Conservation (phyloP, 768 basidiomycete genomes). For the Thelephora ganbajun region DNA sequence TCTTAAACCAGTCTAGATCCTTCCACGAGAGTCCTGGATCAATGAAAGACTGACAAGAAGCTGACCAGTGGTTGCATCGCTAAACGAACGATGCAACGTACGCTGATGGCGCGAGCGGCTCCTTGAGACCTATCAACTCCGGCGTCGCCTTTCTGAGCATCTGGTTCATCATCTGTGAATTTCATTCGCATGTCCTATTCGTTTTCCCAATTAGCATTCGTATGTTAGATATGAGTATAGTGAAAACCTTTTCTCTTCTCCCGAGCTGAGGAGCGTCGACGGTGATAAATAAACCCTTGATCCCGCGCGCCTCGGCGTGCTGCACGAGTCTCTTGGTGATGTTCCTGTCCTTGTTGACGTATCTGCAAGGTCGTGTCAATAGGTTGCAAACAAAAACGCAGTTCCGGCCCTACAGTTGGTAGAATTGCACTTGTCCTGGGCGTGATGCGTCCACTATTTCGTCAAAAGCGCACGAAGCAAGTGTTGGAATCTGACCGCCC, state of each 20-base stretch:
- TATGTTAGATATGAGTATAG: neutral
- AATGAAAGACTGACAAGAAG: slow-evolving; percentile 65
- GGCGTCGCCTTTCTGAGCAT: slow-evolving; percentile 31
- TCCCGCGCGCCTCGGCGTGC: slow-evolving; percentile 80
- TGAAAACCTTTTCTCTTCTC: slow-evolving; percentile 40
- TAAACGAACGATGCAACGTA: slow-evolving; percentile 14
- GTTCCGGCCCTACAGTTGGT: slow-evolving; percentile 52
- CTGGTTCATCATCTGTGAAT: slow-evolving; percentile 70
- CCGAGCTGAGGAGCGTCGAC: slow-evolving; percentile 97
- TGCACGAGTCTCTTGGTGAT: slow-evolving; percentile 79
- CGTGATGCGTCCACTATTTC: slow-evolving; percentile 82
- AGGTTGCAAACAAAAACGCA: neutral
- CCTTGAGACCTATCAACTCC: slow-evolving; percentile 76
- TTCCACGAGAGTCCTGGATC: slow-evolving; percentile 84
- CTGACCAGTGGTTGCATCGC: neutral
- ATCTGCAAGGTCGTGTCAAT: slow-evolving; percentile 25
- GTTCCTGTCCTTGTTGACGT: slow-evolving; percentile 83
- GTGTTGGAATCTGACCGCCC: slow-evolving; percentile 67
- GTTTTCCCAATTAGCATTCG: neutral
- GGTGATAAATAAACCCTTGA: slow-evolving; percentile 92
- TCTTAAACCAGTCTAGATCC: slow-evolving; percentile 56
- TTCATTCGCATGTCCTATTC: slow-evolving; percentile 87
- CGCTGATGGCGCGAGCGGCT: slow-evolving; percentile 87
- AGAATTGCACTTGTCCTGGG: slow-evolving; percentile 69
- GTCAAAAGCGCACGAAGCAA: slow-evolving; percentile 93